These are phyloP conservation scores for Solanum pennellii DNA, from an alignment of 257 asterid genomes.

Conservation along the genomic window DNA sequence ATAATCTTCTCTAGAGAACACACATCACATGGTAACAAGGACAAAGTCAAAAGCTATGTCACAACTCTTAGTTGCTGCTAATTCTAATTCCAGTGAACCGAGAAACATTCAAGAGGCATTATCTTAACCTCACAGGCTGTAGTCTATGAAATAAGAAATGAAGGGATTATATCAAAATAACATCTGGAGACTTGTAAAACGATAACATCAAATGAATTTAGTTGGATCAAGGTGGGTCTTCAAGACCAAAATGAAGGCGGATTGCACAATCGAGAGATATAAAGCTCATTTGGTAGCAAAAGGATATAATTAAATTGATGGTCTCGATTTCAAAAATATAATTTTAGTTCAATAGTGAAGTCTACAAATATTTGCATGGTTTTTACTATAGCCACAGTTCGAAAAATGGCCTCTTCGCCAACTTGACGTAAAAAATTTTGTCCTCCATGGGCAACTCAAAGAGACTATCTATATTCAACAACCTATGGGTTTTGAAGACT, in stretches of 20 bases:
- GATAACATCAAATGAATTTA: not conserved
- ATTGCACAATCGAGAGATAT: not conserved
- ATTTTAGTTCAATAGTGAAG: not conserved
- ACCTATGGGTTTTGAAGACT: not conserved
- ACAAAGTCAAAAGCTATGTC: not conserved
- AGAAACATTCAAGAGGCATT: not conserved
- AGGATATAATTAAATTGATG: not conserved
- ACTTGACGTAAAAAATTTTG: not conserved
- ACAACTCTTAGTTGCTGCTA: not conserved
- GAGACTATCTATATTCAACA: too few relatives aligned
- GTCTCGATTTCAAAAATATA: not conserved
- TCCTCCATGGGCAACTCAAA: not conserved
- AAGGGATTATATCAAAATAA: not conserved
- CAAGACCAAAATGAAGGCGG: too few relatives aligned
- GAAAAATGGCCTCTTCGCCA: not conserved
- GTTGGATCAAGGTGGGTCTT: not conserved
- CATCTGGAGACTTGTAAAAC: not conserved
- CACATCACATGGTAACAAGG: not conserved
- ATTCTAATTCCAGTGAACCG: not conserved
- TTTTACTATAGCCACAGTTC: not conserved
- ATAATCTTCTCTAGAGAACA: not conserved
- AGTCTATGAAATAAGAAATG: not conserved
- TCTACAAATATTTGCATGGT: not conserved
- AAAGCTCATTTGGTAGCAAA: not conserved
- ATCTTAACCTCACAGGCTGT: not conserved